These are phyloP conservation scores for Colletotrichum sublineola DNA, from an alignment of 2,329 filamentous ascomycete species.

Conservation along the genomic window DNA sequence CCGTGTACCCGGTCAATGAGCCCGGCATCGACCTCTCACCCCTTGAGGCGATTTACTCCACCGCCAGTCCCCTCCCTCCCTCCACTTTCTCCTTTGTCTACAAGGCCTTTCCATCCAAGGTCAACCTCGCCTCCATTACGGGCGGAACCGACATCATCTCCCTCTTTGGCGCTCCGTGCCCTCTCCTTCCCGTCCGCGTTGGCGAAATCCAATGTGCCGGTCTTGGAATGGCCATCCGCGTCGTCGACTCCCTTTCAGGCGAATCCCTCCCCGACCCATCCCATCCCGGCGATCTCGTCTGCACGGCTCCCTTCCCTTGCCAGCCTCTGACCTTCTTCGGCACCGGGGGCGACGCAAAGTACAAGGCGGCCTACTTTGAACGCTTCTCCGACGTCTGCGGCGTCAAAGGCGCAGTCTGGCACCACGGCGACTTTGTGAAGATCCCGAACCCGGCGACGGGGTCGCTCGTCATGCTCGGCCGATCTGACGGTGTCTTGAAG, in stretches of 20 bases:
- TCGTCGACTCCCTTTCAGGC: conserved; percentile 70
- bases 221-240: conserved; percentile 81
- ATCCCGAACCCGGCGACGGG: conserved; percentile 76
- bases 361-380: conserved; percentile 88
- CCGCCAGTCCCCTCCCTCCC: conserved; percentile 90
- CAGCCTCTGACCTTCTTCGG: conserved; percentile 94
- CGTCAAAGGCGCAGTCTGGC: conserved; percentile 74
- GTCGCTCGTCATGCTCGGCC: conserved; percentile 89
- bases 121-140: conserved; percentile 94
- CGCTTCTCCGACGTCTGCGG: conserved; percentile 70
- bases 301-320: conserved; percentile 87
- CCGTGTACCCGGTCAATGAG: conserved; percentile 70
- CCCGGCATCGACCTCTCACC: conserved; percentile 69
- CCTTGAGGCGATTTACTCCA: conserved; percentile 91
- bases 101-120: conserved; percentile 79
- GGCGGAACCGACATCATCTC: conserved; percentile 98
- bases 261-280: conserved; percentile 66
- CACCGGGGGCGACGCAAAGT: conserved; percentile 77
- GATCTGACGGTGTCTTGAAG: conserved; percentile 93
- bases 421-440: conserved; percentile 92
- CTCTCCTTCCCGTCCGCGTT: conserved; percentile 77
- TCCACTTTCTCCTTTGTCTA: conserved; percentile 95
- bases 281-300: conserved; percentile 89
- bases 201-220: conserved; percentile 85
- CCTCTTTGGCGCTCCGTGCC: conserved; percentile 88